Evolutionary conservation across 306 rosid genomes (phyloP).

Genomic region (Acacia confusa): DNA sequence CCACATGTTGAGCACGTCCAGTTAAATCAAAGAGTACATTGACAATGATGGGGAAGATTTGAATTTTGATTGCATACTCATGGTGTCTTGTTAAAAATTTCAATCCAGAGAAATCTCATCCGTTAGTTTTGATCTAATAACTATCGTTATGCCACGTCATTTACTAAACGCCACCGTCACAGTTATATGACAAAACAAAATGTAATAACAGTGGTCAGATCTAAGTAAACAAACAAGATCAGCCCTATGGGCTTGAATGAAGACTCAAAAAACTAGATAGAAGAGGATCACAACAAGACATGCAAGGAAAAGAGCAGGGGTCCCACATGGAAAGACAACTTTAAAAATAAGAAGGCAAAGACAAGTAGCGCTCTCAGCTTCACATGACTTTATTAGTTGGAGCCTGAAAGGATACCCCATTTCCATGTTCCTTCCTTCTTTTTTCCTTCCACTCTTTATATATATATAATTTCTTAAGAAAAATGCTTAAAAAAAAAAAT

Average conservation of each 20-base stretch:
- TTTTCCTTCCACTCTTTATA: background rate
- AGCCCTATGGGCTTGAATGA: background rate
- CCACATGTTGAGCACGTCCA: background rate
- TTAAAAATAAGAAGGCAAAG: slow-evolving; percentile 51
- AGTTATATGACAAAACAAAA: background rate
- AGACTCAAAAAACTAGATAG: background rate
- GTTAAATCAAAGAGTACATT: background rate
- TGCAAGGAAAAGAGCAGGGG: background rate
- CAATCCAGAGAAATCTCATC: background rate
- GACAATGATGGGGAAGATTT: background rate
- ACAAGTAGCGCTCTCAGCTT: slow-evolving; percentile 56
- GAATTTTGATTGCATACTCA: background rate
- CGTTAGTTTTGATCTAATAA: background rate
- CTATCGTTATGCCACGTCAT: background rate
- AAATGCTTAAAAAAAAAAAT: too few species aligned
- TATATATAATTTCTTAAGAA: too few species aligned
- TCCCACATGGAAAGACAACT: slow-evolving; percentile 38
- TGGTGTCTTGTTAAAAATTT: background rate
- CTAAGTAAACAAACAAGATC: background rate
- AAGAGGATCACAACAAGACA: background rate
- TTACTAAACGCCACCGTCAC: background rate
- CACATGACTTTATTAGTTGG: slow-evolving; percentile 79
- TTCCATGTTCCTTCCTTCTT: slow-evolving; percentile 53
- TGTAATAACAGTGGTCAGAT: background rate
- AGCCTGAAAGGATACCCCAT: slow-evolving; percentile 52